Evolutionary conservation across 2,329 filamentous ascomycete genomes (phyloP).

Genomic region (Beauveria pseudobassiana): DNA sequence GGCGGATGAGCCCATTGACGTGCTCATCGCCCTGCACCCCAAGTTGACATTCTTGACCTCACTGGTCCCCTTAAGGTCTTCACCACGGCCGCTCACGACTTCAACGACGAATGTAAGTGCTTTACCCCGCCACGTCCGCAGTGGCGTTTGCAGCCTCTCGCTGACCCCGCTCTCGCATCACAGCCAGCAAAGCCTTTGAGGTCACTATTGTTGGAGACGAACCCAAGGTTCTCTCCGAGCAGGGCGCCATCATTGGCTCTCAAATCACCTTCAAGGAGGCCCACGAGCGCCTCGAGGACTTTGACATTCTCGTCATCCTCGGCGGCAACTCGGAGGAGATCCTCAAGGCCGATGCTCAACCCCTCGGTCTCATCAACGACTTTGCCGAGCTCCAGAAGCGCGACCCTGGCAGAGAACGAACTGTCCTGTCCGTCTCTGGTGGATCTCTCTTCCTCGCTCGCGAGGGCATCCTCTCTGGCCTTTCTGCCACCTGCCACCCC

Average conservation of each 20-base stretch:
- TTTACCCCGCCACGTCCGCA: neutral
- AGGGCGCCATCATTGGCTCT: constrained; percentile 64
- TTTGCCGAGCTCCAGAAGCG: constrained; percentile 75
- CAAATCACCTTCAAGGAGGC: constrained; percentile 76
- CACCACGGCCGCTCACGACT: constrained; percentile 42
- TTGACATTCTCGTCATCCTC: constrained; percentile 71
- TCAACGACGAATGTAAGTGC: constrained; percentile 43
- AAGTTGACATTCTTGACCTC: constrained; percentile 53
- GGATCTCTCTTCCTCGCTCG: constrained; percentile 71
- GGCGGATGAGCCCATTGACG: constrained; percentile 51
- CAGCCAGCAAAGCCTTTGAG: constrained; percentile 51
- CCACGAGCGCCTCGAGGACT: constrained; percentile 64
- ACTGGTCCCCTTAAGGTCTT: constrained; percentile 48
- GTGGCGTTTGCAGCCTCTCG: neutral
- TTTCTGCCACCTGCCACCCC: constrained; percentile 76
- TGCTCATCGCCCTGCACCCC: constrained; percentile 52
- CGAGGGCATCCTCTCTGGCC: constrained; percentile 68
- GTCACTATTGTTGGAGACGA: constrained; percentile 48
- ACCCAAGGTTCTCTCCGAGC: constrained; percentile 45
- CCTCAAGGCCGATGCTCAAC: constrained; percentile 61
- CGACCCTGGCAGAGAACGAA: constrained; percentile 72
- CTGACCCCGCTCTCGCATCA: constrained; percentile 15
- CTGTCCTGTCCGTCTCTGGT: constrained; percentile 72
- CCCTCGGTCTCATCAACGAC: constrained; percentile 63
- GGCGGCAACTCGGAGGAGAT: constrained; percentile 61